Conservation (phyloP, 2,329 filamentous ascomycete genomes). For the Rutstroemia sp. region DNA sequence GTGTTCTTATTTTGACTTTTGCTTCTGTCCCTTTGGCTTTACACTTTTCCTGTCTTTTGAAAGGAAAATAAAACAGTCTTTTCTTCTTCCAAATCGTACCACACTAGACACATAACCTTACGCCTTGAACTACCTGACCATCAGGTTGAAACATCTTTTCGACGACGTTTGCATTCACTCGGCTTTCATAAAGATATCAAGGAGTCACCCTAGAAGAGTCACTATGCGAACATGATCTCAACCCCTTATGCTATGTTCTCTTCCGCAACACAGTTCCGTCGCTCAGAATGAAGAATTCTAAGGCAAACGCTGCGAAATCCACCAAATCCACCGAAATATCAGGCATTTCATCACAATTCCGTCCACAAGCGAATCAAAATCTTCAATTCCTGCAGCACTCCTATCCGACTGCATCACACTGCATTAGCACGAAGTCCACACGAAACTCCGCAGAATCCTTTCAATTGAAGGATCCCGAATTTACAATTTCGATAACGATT, state of each 20-base stretch:
- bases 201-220: background rate
- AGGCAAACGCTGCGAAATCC: background rate
- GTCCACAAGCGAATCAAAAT: constrained; percentile 8
- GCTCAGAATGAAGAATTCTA: background rate
- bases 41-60: background rate
- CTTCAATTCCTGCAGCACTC: constrained; percentile 8
- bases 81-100: background rate
- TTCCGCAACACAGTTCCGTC: background rate
- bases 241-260: background rate
- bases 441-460: constrained; percentile 1
- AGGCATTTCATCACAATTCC: constrained; percentile 7
- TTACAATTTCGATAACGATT: background rate
- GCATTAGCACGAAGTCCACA: constrained; percentile 6
- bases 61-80: background rate
- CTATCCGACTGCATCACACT: constrained; percentile 8
- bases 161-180: background rate
- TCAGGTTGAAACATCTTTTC: too few relatives aligned
- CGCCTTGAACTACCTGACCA: background rate
- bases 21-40: background rate
- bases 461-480: background rate
- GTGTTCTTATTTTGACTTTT: background rate
- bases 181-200: background rate
- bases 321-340: constrained; percentile 3
- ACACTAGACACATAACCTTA: background rate
- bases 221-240: background rate